These are phyloP conservation scores for Yamadazyma insecticola DNA, from an alignment of 805 yeast species.

Conservation along the genomic window DNA sequence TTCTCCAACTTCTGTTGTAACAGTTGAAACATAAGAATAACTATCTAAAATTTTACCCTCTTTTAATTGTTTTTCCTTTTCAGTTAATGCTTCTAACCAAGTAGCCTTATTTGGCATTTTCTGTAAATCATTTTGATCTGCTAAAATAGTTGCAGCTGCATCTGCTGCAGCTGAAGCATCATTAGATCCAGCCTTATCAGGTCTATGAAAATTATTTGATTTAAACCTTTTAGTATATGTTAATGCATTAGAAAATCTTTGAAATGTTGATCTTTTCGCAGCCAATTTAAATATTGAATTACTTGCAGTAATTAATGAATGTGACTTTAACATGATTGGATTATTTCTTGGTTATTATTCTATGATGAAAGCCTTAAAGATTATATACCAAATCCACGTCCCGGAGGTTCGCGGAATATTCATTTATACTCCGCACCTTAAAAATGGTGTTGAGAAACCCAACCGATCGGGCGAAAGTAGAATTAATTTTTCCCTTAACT, in stretches of 20 bases:
- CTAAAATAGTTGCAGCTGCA: conserved; percentile 65
- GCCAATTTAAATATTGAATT: no score
- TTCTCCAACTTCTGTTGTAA: conserved; percentile 64
- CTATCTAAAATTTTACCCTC: conserved; percentile 74
- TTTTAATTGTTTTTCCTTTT: conserved; percentile 61
- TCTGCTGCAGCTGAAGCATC: conserved; percentile 65
- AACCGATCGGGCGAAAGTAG: no score
- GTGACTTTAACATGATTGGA: no score
- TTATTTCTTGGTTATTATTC: no score
- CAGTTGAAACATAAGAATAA: conserved; percentile 66
- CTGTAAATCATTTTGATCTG: conserved; percentile 55
- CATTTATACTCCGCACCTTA: no score
- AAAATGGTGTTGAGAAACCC: no score
- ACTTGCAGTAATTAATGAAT: no score
- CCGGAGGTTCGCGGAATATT: no score
- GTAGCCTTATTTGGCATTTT: conserved; percentile 51
- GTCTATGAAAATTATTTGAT: conserved; percentile 24
- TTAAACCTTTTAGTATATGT: conserved; percentile 4
- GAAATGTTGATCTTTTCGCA: no score
- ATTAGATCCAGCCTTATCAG: conserved; percentile 37
- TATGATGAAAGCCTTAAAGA: no score
- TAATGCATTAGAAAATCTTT: not conserved
- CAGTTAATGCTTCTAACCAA: conserved; percentile 82
- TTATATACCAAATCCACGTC: no score
- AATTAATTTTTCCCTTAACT: no score